Evolutionary conservation across 257 asterid species (phyloP), one percentile per base, ranked within the genome.

Genomic region (Fraxinus pennsylvanica): DNA sequence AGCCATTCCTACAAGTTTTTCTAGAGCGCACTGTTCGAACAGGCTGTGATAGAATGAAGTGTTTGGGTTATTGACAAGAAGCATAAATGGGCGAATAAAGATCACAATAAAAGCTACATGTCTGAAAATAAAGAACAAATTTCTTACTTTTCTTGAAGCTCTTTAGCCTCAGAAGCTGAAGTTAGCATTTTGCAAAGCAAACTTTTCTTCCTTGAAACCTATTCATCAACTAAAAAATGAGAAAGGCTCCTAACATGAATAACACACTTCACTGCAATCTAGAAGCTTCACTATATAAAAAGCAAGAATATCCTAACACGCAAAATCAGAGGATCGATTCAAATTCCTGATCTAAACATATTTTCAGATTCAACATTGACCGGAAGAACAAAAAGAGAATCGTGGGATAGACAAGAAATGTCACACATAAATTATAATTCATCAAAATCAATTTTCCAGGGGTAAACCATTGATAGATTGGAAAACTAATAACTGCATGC

Each of bases 1-100:
- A 76, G 94, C 96, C 92, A 92, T 94, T 77, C 50, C 90, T 73
- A 89, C 89, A 54, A 94, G 96, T 83, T 92, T 91, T 82, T 90
- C 90, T 83, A 94, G 91, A 70, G 96, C 97, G 36, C 32, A 81
- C 82, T 72, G 88, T 88, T 92, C 97, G 69, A 92, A 94, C 74
- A 88, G 92, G 91, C 98, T 94, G 79, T 30, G 84, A 77, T 41
- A 83, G 50, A 84, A 76, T 39, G 74, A 80, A 83, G 67, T 74
- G 83, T 59, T 79, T 63, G 69, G 61, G 82, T 82, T 74, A 83
- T 54, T 63, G 83, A 70, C 77, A 80, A 25, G 77, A 50, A 21
- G 45, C 7, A 76, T 13, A 76, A 10, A 71, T 81, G 57, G 52
- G 21, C 68, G 74, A 38, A 54, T 22, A 25, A 52, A 77, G 14